Conservation (phyloP, 2,329 filamentous ascomycete species). For the Penicillium sp. region DNA sequence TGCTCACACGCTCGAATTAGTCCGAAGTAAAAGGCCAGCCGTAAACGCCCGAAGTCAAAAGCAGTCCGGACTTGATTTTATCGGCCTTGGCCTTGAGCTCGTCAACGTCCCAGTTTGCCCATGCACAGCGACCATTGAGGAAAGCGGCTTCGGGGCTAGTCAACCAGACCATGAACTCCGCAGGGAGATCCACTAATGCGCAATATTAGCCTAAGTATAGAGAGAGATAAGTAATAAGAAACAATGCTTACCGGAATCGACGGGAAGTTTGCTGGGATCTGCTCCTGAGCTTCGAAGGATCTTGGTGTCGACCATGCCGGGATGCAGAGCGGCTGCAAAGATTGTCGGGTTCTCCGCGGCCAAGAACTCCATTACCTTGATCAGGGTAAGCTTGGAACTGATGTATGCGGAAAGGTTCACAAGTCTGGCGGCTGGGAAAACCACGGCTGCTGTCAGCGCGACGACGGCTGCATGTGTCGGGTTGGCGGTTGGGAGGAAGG, state of each 20-base stretch:
- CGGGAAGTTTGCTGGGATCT: constrained; percentile 11
- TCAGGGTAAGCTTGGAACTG: constrained; percentile 42
- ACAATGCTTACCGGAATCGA: constrained; percentile 17
- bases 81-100: constrained; percentile 30
- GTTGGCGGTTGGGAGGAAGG: constrained; percentile 18
- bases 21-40: not conserved
- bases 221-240: no score
- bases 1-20: not conserved
- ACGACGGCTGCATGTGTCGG: constrained; percentile 15
- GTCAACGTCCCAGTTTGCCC: constrained; percentile 43
- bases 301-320: constrained; percentile 34
- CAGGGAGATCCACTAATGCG: constrained; percentile 21
- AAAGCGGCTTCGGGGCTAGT: constrained; percentile 38
- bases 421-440: constrained; percentile 10
- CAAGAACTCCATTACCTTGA: constrained; percentile 44
- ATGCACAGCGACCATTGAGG: constrained; percentile 37
- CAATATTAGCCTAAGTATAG: not conserved
- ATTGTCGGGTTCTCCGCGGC: constrained; percentile 40
- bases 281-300: constrained; percentile 18
- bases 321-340: constrained; percentile 43
- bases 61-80: constrained; percentile 13
- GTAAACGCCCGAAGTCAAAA: not conserved
- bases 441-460: constrained; percentile 14
- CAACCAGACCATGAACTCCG: constrained; percentile 36
- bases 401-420: constrained; percentile 32